phyloP scores from a whole-genome alignment of 352 stramenopile genomes.

The Globisporangium viniferum region DNA sequence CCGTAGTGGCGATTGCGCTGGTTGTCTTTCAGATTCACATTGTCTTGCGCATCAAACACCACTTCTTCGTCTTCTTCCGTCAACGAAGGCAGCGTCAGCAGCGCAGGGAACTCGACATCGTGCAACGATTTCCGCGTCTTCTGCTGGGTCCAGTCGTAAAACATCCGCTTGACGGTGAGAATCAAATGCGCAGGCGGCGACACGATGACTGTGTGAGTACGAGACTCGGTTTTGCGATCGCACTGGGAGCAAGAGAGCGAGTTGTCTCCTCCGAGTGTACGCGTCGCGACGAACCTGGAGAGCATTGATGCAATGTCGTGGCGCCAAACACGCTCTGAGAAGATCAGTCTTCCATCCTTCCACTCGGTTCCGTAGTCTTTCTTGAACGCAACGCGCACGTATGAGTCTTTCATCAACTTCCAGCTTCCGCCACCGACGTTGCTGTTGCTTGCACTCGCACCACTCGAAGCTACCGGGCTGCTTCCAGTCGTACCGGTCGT shows the following conservation, averaged over 20 bases:
- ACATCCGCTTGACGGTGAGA: constrained; percentile 89
- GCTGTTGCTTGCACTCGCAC: not conserved
- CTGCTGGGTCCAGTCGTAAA: constrained; percentile 86
- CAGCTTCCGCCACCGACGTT: constrained; percentile 33
- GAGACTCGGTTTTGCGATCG: constrained; percentile 73
- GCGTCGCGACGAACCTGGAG: constrained; percentile 71
- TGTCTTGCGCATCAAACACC: constrained; percentile 20
- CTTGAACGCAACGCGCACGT: constrained; percentile 87
- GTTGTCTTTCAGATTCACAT: constrained; percentile 17
- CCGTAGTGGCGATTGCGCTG: constrained; percentile 68
- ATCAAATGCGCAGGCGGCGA: constrained; percentile 81
- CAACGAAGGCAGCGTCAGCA: constrained; percentile 69
- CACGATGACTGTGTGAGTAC: constrained; percentile 78
- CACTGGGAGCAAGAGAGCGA: constrained; percentile 70
- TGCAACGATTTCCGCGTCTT: constrained; percentile 87
- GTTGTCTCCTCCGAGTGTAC: constrained; percentile 81
- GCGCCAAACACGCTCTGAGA: constrained; percentile 80
- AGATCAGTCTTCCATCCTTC: constrained; percentile 70
- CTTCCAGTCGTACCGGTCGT: constrained; percentile 12
- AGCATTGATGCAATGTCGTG: constrained; percentile 85
- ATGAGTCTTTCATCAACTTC: constrained; percentile 81
- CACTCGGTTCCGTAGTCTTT: constrained; percentile 89
- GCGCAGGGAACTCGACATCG: constrained; percentile 70
- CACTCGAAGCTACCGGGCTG: constrained; percentile 1
- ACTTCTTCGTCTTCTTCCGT: constrained; percentile 52